phyloP scores from a whole-genome alignment of 2,329 filamentous ascomycete species.

The Alternaria infectoria region DNA sequence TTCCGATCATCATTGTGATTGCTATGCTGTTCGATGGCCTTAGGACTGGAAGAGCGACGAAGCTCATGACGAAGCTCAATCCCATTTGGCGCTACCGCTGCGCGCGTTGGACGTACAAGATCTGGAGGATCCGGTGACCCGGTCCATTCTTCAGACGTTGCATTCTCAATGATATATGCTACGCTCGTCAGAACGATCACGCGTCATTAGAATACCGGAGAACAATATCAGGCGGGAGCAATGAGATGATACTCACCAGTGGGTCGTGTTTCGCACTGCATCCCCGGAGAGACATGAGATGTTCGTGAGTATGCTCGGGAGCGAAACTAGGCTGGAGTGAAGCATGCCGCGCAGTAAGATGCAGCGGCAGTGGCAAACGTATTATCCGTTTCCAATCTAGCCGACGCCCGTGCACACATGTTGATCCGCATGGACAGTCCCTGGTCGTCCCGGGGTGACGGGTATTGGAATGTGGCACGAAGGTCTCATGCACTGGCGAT shows the following conservation, averaged over 20 bases:
- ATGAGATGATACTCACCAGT: neutral
- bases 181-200: neutral
- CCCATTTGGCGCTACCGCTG: neutral
- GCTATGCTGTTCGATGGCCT: neutral
- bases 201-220: neutral
- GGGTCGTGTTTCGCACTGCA: neutral
- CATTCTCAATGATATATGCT: neutral
- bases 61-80: neutral
- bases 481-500: neutral
- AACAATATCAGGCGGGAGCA: neutral
- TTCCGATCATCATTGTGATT: neutral
- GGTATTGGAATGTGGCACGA: neutral
- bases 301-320: neutral
- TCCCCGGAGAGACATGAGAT: neutral
- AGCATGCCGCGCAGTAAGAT: rapidly evolving
- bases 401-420: neutral
- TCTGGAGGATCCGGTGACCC: neutral
- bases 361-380: neutral
- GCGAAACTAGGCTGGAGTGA: neutral
- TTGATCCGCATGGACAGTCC: too few relatives aligned
- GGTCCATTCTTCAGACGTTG: neutral
- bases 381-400: neutral
- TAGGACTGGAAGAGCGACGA: neutral
- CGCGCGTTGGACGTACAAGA: neutral
- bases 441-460: too few relatives aligned